Percentiles rank a stretch among this genome's conserved stretches.
Evolutionary conservation across 768 basidiomycete species (phyloP).

Genomic region (Pleurotus citrinopileatus): DNA sequence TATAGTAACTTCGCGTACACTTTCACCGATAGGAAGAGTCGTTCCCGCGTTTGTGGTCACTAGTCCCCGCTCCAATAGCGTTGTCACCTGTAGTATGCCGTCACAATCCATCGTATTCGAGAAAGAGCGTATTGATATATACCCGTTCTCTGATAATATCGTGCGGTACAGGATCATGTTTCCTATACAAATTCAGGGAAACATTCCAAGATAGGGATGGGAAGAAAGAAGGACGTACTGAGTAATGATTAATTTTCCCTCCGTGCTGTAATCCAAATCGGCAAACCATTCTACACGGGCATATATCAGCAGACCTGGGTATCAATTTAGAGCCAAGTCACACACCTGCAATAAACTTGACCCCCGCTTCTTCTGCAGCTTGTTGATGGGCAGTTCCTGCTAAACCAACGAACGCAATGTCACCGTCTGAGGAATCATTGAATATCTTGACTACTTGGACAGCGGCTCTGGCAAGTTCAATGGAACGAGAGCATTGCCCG

Average conservation of each 20-base stretch:
- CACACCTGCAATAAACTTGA: slow-evolving; percentile 61
- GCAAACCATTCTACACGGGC: slow-evolving; percentile 59
- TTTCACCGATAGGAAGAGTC: slow-evolving; percentile 38
- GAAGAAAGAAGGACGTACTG: slow-evolving; percentile 31
- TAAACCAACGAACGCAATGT: slow-evolving; percentile 59
- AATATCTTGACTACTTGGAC: slow-evolving; percentile 55
- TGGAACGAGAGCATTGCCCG: slow-evolving; percentile 53
- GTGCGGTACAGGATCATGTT: slow-evolving; percentile 44
- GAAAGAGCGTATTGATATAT: slow-evolving; percentile 6
- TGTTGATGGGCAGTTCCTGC: slow-evolving; percentile 61
- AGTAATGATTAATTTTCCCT: slow-evolving; percentile 59
- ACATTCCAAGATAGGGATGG: not conserved
- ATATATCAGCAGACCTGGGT: not conserved
- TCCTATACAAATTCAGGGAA: slow-evolving; percentile 35
- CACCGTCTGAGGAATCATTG: slow-evolving; percentile 16
- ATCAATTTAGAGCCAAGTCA: not conserved
- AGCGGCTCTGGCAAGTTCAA: slow-evolving; percentile 52
- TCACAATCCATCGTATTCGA: not conserved
- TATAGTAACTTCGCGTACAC: slow-evolving; percentile 52
- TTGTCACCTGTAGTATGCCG: slow-evolving; percentile 32
- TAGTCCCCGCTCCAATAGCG: slow-evolving; percentile 36
- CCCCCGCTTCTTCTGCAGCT: slow-evolving; percentile 50
- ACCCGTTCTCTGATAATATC: slow-evolving; percentile 44
- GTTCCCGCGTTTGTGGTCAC: slow-evolving; percentile 47
- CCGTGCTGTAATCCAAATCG: slow-evolving; percentile 56